Evolutionary conservation across 306 rosid species (phyloP), one percentile per base, ranked within the genome.

Genomic region (Pyrus pyrifolia): DNA sequence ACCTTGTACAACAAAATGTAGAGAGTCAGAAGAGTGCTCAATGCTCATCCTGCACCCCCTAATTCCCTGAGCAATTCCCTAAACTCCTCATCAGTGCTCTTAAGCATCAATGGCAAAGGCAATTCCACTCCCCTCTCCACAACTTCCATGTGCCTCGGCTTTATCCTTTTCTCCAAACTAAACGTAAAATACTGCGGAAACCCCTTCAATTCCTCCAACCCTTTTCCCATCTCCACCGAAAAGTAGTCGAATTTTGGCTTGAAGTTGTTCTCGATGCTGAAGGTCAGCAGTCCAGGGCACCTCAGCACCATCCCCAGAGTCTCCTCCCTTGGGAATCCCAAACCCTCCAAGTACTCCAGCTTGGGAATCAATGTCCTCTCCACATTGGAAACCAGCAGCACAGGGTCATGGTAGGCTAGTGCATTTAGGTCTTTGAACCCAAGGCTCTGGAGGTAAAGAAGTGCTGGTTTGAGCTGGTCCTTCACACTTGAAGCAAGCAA

Each of bases 111-210:
- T 4, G 97, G 77, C 89, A 94, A 85, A 74, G 90, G 78, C 81
- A 86, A 22, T 61, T 71, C 69, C n/a, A 85, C 44, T 13, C 91
- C 96, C 83, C 85, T 83, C 70, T 78, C 53, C 76, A 83, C 80
- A 58, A 78, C 77, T 79, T 95, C 89, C 82, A 67, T 68, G 46
- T 95, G 88, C 81, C 98, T 92, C 19, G 96, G 93, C 80, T 84
- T 94, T 42, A 94, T 92, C 92, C 97, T 92, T 68, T 94, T 94
- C 72, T 91, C 98, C 83, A 94, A 79, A 74, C 98, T 94, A 63
- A 94, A 94, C 3, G 96, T 85, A 59, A 94, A 91, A 60, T 87
- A 94, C 82, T 94, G 98, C 76, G 98, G 98, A 67, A 94, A 94
- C 25, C 80, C 91, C 77, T 77, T 90, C 67, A 94, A 71, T 27